Evolutionary conservation across 768 basidiomycete genomes (phyloP).

Genomic region (Russula brevipes): DNA sequence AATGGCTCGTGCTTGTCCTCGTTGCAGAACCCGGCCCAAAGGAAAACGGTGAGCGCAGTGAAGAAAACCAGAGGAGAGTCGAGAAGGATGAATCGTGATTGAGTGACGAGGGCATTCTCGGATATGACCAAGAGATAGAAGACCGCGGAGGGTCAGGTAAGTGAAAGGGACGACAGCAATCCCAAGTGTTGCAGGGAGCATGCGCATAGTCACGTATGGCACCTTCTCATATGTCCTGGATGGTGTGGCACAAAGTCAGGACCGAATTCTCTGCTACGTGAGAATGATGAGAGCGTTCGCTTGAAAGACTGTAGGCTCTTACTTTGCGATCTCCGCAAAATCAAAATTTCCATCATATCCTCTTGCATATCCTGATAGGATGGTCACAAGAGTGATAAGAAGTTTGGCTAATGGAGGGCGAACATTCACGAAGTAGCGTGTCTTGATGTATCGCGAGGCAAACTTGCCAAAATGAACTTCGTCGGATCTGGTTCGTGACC

Average conservation of each 20-base stretch:
- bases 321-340: constrained; percentile 98
- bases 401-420: constrained; percentile 97
- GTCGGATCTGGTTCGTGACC: constrained; percentile 65
- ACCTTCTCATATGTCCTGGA: constrained; percentile 74
- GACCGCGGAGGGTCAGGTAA: constrained; percentile 88
- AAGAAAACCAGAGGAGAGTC: constrained; percentile 99
- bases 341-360: constrained; percentile 93
- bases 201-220: constrained; percentile 95
- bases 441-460: constrained; percentile 89
- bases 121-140: constrained; percentile 89
- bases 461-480: constrained; percentile 99
- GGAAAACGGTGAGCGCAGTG: constrained; percentile 81
- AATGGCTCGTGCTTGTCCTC: constrained; percentile 85
- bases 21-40: constrained; percentile 88
- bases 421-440: constrained; percentile 88
- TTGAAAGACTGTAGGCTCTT: constrained; percentile 30
- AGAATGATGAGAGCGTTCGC: background rate
- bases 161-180: constrained; percentile 84
- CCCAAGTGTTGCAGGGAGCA: constrained; percentile 88
- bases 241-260: constrained; percentile 3
- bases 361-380: constrained; percentile 54
- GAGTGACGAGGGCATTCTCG: constrained; percentile 93
- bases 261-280: background rate
- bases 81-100: constrained; percentile 94
- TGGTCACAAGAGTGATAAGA: constrained; percentile 87